phyloP scores from a whole-genome alignment of 2,329 filamentous ascomycete species.

The Phialocephala sp. region DNA sequence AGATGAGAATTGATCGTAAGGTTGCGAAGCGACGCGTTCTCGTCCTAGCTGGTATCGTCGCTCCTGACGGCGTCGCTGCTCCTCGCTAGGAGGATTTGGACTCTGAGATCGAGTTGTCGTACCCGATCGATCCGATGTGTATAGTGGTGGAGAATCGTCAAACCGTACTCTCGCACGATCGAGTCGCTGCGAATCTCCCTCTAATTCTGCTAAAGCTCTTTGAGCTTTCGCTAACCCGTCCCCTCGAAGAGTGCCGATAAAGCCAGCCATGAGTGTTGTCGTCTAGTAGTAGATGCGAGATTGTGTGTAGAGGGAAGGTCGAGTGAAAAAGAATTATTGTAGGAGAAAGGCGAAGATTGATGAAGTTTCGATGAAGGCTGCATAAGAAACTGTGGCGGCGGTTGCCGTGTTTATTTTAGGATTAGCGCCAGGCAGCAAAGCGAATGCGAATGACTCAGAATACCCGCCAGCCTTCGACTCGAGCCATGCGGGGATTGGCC shows the following conservation, averaged over 20 bases:
- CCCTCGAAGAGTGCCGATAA: constrained; percentile 1
- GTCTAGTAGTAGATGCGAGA: background rate
- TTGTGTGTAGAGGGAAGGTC: too few species aligned
- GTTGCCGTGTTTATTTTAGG: constrained; percentile 1
- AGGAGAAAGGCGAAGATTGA: background rate
- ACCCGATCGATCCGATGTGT: constrained; percentile 24
- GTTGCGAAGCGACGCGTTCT: constrained; percentile 19
- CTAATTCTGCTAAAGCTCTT: constrained; percentile 10
- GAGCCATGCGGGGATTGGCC: too few species aligned
- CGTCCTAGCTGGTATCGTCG: constrained; percentile 18
- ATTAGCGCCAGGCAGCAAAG: too few species aligned
- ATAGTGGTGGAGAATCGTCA: constrained; percentile 26
- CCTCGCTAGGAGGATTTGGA: constrained; percentile 25
- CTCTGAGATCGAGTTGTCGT: constrained; percentile 21
- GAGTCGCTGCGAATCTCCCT: constrained; percentile 20
- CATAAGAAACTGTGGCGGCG: background rate
- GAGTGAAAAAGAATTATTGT: background rate
- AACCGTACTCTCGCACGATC: too few species aligned
- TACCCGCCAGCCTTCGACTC: too few species aligned
- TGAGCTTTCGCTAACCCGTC: background rate
- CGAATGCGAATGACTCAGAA: too few species aligned
- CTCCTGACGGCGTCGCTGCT: constrained; percentile 20
- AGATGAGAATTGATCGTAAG: constrained; percentile 24
- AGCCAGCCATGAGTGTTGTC: constrained; percentile 1
- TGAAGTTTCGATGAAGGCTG: constrained; percentile 1